phyloP scores from a whole-genome alignment of 176 grass and related monocot genomes.

The Stipa capillata region DNA sequence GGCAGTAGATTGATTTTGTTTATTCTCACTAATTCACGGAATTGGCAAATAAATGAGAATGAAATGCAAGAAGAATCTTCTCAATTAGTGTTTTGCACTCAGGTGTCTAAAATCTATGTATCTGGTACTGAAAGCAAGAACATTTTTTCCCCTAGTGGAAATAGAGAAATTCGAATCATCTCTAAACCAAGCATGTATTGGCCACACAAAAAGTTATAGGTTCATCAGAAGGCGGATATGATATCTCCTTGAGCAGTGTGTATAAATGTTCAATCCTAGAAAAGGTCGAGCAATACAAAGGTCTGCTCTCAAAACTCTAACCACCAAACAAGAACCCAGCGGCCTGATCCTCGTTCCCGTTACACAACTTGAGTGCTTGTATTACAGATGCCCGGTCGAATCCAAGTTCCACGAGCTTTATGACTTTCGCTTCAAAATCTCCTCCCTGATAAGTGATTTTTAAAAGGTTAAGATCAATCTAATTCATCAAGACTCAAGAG shows the following conservation, averaged over 20 bases:
- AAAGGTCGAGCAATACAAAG: background rate
- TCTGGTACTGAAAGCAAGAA: slow-evolving; percentile 15
- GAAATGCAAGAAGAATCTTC: background rate
- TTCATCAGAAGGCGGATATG: background rate
- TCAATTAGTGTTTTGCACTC: background rate
- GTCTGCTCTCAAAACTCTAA: slow-evolving; percentile 16
- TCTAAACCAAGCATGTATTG: background rate
- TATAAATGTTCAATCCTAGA: slow-evolving; percentile 21
- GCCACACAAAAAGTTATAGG: background rate
- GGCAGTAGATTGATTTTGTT: background rate
- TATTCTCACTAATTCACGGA: background rate
- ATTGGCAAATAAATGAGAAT: background rate
- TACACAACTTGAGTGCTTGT: slow-evolving; percentile 70
- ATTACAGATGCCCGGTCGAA: slow-evolving; percentile 68
- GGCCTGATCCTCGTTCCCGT: slow-evolving; percentile 89
- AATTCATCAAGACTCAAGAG: background rate
- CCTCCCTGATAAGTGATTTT: slow-evolving; percentile 34
- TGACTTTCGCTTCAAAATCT: slow-evolving; percentile 73
- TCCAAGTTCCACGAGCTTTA: slow-evolving; percentile 79
- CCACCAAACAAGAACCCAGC: slow-evolving; percentile 91
- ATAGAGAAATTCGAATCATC: no score
- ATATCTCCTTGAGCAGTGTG: slow-evolving; percentile 4
- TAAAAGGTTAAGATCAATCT: background rate
- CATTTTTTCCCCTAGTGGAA: background rate
- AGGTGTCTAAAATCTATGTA: background rate